Evolutionary conservation across 2,329 filamentous ascomycete genomes (phyloP).

Genomic region (Penicillium janthinellum): DNA sequence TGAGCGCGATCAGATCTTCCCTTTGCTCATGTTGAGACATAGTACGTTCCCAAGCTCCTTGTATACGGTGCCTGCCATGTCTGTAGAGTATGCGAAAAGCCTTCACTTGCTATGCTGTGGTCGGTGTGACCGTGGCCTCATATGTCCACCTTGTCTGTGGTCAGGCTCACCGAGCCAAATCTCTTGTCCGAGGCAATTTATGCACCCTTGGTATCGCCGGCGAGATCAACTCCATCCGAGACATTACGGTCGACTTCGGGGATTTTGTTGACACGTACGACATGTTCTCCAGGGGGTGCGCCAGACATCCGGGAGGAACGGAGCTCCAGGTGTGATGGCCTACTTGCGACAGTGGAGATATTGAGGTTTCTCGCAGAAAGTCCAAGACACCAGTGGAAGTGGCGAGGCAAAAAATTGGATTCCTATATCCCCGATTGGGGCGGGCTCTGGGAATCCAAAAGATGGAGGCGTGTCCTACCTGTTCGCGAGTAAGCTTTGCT

Average conservation of each 20-base stretch:
- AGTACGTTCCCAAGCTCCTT: background rate
- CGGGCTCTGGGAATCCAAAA: background rate
- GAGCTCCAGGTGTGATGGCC: background rate
- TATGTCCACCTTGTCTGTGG: background rate
- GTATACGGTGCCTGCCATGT: background rate
- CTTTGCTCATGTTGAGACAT: background rate
- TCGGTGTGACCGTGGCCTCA: conserved; percentile 10
- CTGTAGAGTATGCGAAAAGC: too few species aligned
- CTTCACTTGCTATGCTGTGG: conserved; percentile 2
- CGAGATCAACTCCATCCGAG: conserved; percentile 4
- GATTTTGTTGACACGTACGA: conserved; percentile 9
- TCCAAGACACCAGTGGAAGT: background rate
- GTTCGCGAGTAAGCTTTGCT: conserved; percentile 1
- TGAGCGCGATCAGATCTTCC: conserved; percentile 17
- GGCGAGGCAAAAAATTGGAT: background rate
- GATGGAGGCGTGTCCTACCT: conserved; percentile 5
- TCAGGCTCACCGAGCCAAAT: background rate
- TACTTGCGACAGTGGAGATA: background rate
- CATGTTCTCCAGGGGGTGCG: conserved; percentile 10
- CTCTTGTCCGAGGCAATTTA: background rate
- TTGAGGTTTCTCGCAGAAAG: background rate
- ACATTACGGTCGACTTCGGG: conserved; percentile 12
- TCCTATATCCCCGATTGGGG: conserved; percentile 20
- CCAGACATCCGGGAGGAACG: background rate
- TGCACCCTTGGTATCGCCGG: background rate